These are phyloP conservation scores for Sporothrix pseudoabietina DNA, from an alignment of 2,329 filamentous ascomycete genomes.

Conservation along the genomic window DNA sequence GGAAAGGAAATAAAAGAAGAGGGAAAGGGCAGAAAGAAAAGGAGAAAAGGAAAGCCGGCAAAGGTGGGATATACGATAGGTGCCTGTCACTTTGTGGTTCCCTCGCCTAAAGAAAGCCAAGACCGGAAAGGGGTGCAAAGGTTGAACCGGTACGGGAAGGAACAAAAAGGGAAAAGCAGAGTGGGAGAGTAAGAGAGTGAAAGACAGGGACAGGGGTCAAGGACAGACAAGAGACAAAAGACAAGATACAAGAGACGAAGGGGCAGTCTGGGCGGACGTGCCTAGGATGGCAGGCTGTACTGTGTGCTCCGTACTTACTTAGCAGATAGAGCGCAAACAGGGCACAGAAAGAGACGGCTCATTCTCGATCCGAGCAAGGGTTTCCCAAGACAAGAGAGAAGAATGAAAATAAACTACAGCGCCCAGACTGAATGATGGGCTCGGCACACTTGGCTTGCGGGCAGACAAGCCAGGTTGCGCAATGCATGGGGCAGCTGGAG, in stretches of 20 bases:
- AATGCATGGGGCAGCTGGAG: not conserved
- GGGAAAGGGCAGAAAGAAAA: not conserved
- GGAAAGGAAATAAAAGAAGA: not conserved
- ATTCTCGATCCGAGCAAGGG: conserved; percentile 21
- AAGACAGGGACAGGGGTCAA: conserved; percentile 8
- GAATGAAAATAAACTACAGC: not conserved
- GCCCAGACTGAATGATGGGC: not conserved
- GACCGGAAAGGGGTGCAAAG: conserved; percentile 3
- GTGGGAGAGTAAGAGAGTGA: not conserved
- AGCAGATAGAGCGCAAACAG: too few species aligned
- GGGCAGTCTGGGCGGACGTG: not conserved
- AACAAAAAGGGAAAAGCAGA: not conserved
- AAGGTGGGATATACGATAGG: not conserved
- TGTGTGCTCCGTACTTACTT: too few species aligned
- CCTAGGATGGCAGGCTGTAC: not conserved
- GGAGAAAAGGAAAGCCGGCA: not conserved
- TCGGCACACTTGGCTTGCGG: conserved; percentile 8
- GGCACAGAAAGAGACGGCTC: conserved; percentile 1
- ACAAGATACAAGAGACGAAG: conserved; percentile 13
- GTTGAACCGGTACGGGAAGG: conserved; percentile 15
- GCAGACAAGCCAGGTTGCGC: not conserved
- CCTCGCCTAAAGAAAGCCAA: not conserved
- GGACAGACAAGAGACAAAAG: conserved; percentile 2
- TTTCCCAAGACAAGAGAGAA: not conserved
- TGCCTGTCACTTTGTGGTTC: not conserved